Base-by-base conservation (phyloP, 768 basidiomycete genomes). In the Phanerochaete carnosa region DNA sequence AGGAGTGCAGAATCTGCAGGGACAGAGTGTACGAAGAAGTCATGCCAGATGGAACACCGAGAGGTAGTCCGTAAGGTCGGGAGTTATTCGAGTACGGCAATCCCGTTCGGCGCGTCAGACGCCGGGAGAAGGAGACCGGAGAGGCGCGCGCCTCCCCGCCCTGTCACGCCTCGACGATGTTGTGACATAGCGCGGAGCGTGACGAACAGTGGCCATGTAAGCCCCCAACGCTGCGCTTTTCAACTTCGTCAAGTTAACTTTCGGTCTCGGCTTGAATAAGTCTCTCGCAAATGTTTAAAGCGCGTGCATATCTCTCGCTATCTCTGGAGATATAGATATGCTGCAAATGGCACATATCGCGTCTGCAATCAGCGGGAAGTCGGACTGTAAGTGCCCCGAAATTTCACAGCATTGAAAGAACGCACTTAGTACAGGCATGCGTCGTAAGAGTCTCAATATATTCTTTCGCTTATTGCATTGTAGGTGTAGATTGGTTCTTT, bases 1-100 rank as follows among this genome's bases (percentile, higher is more conserved):
- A 65, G 11, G 65, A 55, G 23, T 35, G 55, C 25, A 69, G 55
- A 13, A 69, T 55, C 13, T 61, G 45, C 45, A 59, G 39, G 46
- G 62, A 13, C 9, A 61, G 52, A 16, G 39, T 26, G 33, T 39
- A 25, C 15, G 52, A 5, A 33, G 52, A 33, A 13, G 3, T 32
- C 29, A 46, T 46, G 6, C 12, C 47, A 19, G 43, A 19, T 26
- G 32, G 37, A 47, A 25, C 26, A 23, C 45, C 43, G 13, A 7
- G 35, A 8, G 13, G 15, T 23, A 43, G 22, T 5, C 6, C n/a
- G 25, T 15, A 33, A 55, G 25, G 22, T 35, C 9, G 35, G 22
- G 12, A 28, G 54, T 9, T 12, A 43, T 43, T 43, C 39, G 39
- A 43, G 19, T 9, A 19, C 19, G 39, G 51, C 9, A 25, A 25